A percentile compares a stretch with the other conserved stretches of the same genome.
Evolutionary conservation across 192 early-diverging fungal genomes (phyloP).

Genomic region (Coemansia sp.): DNA sequence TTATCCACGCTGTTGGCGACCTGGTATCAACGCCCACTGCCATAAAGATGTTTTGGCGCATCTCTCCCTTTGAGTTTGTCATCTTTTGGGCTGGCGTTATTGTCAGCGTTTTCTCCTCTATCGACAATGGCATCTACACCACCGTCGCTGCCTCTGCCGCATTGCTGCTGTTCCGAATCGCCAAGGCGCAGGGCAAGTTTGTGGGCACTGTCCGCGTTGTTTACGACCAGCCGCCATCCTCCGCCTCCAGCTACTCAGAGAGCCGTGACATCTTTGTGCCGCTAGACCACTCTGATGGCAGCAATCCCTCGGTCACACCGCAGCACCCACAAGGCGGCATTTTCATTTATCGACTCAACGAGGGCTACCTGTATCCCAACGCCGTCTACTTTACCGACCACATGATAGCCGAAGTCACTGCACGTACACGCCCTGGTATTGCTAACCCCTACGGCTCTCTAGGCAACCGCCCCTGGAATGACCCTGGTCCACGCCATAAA

Average conservation of each 20-base stretch:
- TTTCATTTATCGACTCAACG: constrained; percentile 52
- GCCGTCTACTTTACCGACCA: constrained; percentile 53
- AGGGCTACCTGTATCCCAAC: constrained; percentile 52
- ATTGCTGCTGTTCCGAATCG: constrained; percentile 76
- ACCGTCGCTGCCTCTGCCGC: constrained; percentile 66
- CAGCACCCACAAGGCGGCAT: constrained; percentile 27
- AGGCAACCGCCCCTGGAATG: constrained; percentile 61
- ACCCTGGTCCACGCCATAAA: constrained; percentile 53
- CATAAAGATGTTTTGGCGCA: constrained; percentile 64
- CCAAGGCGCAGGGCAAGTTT: constrained; percentile 55
- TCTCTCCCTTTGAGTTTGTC: constrained; percentile 54
- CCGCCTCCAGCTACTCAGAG: not conserved
- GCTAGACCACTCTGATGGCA: constrained; percentile 55
- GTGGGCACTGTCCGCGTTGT: constrained; percentile 37
- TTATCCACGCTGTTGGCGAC: constrained; percentile 82
- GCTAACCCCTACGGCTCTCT: constrained; percentile 45
- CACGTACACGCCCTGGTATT: constrained; percentile 48
- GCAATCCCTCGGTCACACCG: constrained; percentile 30
- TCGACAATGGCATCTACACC: constrained; percentile 81
- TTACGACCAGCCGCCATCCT: constrained; percentile 14
- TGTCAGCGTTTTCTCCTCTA: constrained; percentile 54
- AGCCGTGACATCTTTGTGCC: constrained; percentile 66
- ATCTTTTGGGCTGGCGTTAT: constrained; percentile 54
- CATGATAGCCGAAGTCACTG: constrained; percentile 52
- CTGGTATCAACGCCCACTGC: constrained; percentile 64